A percentile compares a stretch with the other conserved stretches of the same genome.
These are phyloP conservation scores for Trichoderma gamsii DNA, from an alignment of 495 filamentous ascomycete species.

Conservation along the genomic window DNA sequence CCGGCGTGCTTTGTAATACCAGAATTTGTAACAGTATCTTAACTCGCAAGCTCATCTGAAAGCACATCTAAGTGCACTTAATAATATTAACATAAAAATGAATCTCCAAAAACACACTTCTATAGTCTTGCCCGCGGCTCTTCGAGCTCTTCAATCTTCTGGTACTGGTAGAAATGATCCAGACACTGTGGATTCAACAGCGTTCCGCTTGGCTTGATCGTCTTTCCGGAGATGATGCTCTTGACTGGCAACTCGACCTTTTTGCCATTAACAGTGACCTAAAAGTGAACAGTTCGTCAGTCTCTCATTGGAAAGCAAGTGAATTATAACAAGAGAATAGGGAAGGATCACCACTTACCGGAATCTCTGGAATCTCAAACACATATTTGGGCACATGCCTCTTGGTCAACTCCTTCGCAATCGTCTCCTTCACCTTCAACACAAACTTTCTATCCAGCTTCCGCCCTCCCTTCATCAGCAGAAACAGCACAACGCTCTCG, in stretches of 20 bases:
- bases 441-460: constrained; percentile 53
- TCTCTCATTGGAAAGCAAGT: no score
- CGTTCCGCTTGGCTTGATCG: constrained; percentile 69
- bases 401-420: constrained; percentile 56
- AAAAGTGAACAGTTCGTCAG: no score
- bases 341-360: constrained; percentile 46
- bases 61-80: background rate
- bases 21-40: background rate
- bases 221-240: constrained; percentile 71
- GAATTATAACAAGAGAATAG: constrained; percentile 14
- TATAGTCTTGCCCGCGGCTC: constrained; percentile 42
- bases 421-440: constrained; percentile 53
- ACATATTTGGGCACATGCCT: constrained; percentile 73
- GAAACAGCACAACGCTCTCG: constrained; percentile 69
- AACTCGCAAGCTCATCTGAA: background rate
- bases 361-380: constrained; percentile 75
- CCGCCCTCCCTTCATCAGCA: constrained; percentile 60
- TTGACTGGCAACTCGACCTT: constrained; percentile 84
- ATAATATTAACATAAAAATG: background rate
- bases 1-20: background rate
- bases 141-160: constrained; percentile 62
- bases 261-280: constrained; percentile 78
- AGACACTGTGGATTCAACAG: constrained; percentile 68
- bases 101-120: background rate
- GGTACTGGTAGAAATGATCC: constrained; percentile 76